Evolutionary conservation across 495 filamentous ascomycete genomes (phyloP).

Genomic region (Darksidea phi): DNA sequence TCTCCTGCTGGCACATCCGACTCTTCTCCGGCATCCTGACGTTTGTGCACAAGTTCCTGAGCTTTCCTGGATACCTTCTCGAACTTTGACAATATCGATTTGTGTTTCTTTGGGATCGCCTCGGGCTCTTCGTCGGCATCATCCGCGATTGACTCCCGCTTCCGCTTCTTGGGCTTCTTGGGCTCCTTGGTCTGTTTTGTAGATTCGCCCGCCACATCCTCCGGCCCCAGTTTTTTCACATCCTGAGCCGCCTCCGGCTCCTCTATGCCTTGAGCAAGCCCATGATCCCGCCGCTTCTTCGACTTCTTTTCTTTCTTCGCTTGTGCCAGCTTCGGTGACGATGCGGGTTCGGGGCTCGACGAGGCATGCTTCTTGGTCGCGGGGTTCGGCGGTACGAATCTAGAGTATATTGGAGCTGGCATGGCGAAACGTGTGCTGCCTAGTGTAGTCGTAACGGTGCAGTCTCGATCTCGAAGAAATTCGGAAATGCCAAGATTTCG

Average conservation of each 20-base stretch:
- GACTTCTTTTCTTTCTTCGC: conserved; percentile 28
- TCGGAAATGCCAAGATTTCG: conserved; percentile 31
- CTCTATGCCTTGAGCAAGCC: not conserved
- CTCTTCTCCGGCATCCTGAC: not conserved
- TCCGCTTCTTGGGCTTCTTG: conserved; percentile 26
- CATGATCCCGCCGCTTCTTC: not conserved
- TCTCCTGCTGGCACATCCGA: not conserved
- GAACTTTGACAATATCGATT: conserved; percentile 42
- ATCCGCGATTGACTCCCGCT: conserved; percentile 15
- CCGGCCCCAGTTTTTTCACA: not conserved
- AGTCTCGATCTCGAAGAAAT: conserved; percentile 15
- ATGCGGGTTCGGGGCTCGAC: not conserved
- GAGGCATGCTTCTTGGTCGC: conserved; percentile 7
- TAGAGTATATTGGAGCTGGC: conserved; percentile 50
- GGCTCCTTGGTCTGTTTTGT: not conserved
- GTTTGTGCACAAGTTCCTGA: conserved; percentile 4
- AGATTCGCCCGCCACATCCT: not conserved
- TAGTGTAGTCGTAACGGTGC: no score
- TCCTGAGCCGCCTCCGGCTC: not conserved
- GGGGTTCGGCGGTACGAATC: conserved; percentile 51
- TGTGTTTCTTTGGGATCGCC: conserved; percentile 38
- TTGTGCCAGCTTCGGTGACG: conserved; percentile 31
- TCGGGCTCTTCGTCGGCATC: conserved; percentile 34
- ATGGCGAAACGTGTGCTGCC: conserved; percentile 34
- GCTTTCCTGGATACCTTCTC: conserved; percentile 38